These are phyloP conservation scores for Jamesozyma lodderae DNA, from an alignment of 805 yeast species.

Conservation along the genomic window DNA sequence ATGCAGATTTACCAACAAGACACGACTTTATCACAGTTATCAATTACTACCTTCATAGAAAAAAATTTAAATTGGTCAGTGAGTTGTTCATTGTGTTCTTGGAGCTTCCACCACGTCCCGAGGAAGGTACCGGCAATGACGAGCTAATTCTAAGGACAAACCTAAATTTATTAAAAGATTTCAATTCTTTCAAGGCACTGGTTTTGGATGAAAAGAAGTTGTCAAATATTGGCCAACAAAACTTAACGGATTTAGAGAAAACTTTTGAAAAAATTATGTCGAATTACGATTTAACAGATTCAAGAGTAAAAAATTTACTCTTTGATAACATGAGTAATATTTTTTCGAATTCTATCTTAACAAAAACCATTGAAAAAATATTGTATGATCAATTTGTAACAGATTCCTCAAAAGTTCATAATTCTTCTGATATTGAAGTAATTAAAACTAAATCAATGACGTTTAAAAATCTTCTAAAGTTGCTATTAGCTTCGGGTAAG, in stretches of 20 bases:
- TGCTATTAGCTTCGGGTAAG: constrained; percentile 18
- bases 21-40: constrained; percentile 23
- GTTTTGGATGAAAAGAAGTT: background rate
- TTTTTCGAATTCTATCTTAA: constrained; percentile 12
- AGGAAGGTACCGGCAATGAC: constrained; percentile 9
- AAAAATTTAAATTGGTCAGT: constrained; percentile 9
- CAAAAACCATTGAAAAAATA: constrained; percentile 1
- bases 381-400: constrained; percentile 13
- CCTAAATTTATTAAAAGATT: constrained; percentile 13
- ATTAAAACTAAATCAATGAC: constrained; percentile 7
- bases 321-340: constrained; percentile 14
- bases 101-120: constrained; percentile 7
- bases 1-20: constrained; percentile 19
- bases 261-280: constrained; percentile 12
- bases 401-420: too few species aligned
- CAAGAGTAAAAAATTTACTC: constrained; percentile 15
- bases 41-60: constrained; percentile 17
- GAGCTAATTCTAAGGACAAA: constrained; percentile 19
- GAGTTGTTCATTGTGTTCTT: constrained; percentile 23
- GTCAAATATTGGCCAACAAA: background rate
- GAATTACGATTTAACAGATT: constrained; percentile 11
- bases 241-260: constrained; percentile 14
- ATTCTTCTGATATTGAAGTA: too few species aligned
- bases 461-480: constrained; percentile 22
- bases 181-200: background rate